Base-by-base conservation (phyloP, 495 filamentous ascomycete species). In the Clavariopsis aquatica region DNA sequence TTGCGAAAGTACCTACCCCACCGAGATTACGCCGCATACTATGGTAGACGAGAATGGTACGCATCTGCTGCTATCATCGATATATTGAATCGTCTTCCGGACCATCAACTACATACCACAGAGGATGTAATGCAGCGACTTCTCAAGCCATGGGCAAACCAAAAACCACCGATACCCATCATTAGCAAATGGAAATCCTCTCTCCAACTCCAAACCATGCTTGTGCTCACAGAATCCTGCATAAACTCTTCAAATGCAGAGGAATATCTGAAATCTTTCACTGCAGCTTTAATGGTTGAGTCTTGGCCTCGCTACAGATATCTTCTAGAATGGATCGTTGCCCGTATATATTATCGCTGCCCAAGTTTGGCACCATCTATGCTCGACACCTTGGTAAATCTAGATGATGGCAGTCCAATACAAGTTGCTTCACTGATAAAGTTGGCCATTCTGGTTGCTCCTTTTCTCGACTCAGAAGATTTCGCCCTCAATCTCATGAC, bases 321-420 rank as follows among this genome's bases (percentile, higher is more conserved):
- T 60, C 61, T 82, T 28, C 69, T 78, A 8, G 73, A 79, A 72
- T 81, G 79, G 79, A 79, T 80, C 19, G 64, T 77, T 24, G 69
- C 69, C 1, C 72, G 78, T 28, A 67, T 74, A 31, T 73, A 75
- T 55, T 56, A 75, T 23, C 57, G 71, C n/a, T 73, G 61, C 28
- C 63, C 69, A 12, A 49, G 65, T 19, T 61, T 71, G 1, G 47
- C 71, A 17, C n/a, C 66, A 6, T 19, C 24, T 19, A 56, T 69
- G 23, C 49, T 72, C 10, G 27, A 52, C 8, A 52, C 29, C 24
- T 34, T 72, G 36, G n/a, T 68, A 27, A 53, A 68, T 43, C 64
- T 61, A 15, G 71, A 73, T 29, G 71, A 73, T 52, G 69, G 67
- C 22, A 78, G 76, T 45, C 79, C 80, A 9, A 77, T 74, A 51